Base-by-base conservation (phyloP, 305 asterid species). In the Fraxinus sp. region DNA sequence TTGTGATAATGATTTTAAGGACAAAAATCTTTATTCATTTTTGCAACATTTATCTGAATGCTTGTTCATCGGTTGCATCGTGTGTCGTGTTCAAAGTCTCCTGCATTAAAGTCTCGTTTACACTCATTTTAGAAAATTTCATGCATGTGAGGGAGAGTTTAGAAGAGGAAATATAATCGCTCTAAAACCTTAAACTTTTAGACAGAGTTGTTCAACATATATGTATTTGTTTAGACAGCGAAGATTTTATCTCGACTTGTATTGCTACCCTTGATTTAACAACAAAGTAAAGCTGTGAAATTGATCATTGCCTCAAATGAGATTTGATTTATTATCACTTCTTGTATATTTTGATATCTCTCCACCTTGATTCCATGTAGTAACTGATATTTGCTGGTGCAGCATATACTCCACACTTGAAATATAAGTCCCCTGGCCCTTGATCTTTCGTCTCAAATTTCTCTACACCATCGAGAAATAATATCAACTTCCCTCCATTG, bases 331-430 rank as follows among this genome's bases (percentile, higher is more conserved):
- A 1, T 30, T 16, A 30, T 13, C 14, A 70, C 10, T 75, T 84
- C 73, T 80, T 77, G 84, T 84, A 84, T 70, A 85, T 84, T 57
- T 82, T 83, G 68, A 87, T 85, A 10, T 84, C 81, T 80, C 77
- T 84, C 86, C 89, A 87, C 62, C 88, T 89, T 41, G 89, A 85
- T 81, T 89, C 90, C 88, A 84, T 84, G 22, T 85, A 84, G 35
- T 82, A 74, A 76, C 89, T 87, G 11, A 83, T 77, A 30, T 79
- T 77, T 20, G 74, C 79, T 3, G 85, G 88, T 16, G 88, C 87
- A 30, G 83, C 90, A 80, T 89, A 87, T 8, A 86, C 89, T 30
- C 92, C 89, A 82, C 90, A 87, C 59, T 86, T 87, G 87, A 87
- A 89, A 59, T 83, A 64, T 57, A 86, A 52, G 49, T 84, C 82